phyloP scores from a whole-genome alignment of 2,329 filamentous ascomycete species.

The Exserohilum rostratum region DNA sequence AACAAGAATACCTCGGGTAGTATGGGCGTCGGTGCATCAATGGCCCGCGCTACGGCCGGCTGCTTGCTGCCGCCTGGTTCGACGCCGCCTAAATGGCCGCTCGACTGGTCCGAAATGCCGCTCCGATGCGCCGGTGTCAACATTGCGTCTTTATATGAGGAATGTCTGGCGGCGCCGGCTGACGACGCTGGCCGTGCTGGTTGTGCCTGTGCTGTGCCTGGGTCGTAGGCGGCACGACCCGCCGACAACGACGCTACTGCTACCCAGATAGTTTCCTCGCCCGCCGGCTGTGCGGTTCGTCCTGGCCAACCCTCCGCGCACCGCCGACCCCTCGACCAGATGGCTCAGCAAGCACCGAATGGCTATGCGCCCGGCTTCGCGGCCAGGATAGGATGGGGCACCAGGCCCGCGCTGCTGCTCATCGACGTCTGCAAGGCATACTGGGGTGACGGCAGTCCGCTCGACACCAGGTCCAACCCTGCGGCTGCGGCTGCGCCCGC shows the following conservation, averaged over 20 bases:
- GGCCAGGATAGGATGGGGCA: conserved; percentile 54
- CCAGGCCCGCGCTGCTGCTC: conserved; percentile 51
- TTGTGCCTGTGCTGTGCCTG: too few species aligned
- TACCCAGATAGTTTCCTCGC: too few species aligned
- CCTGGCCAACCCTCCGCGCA: too few species aligned
- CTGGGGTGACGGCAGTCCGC: conserved; percentile 51
- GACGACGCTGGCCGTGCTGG: conserved; percentile 7
- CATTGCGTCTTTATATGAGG: conserved; percentile 6
- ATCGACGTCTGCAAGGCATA: conserved; percentile 58
- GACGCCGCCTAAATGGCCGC: conserved; percentile 16
- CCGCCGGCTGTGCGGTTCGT: too few species aligned
- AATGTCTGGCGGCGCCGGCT: conserved; percentile 8
- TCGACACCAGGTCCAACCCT: conserved; percentile 50
- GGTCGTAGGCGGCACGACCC: too few species aligned
- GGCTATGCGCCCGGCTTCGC: conserved; percentile 42
- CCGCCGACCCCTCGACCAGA: too few species aligned
- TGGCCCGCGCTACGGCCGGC: conserved; percentile 33
- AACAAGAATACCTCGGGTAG: conserved; percentile 33
- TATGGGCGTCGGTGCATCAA: conserved; percentile 32
- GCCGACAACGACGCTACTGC: too few species aligned
- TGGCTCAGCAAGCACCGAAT: conserved; percentile 19
- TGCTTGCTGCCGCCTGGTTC: conserved; percentile 26
- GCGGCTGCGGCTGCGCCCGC: conserved; percentile 45
- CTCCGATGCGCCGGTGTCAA: conserved; percentile 14
- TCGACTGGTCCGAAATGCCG: conserved; percentile 24